Percentiles rank a stretch among this genome's conserved stretches.
Evolutionary conservation across 768 basidiomycete genomes (phyloP).

Genomic region (Xerocomellus chrysenteron): DNA sequence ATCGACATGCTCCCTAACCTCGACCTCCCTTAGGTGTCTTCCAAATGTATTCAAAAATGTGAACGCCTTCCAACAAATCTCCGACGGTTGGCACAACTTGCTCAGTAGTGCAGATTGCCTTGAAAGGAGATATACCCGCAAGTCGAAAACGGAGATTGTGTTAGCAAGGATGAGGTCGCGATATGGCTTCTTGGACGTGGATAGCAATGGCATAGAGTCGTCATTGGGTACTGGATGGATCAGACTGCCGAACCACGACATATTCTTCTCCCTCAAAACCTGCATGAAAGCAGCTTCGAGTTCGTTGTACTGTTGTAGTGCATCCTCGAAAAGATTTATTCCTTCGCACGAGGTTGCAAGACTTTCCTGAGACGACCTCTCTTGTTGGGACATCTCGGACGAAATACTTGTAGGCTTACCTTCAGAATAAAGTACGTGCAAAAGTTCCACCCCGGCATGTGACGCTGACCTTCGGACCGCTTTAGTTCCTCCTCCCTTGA

Average conservation of each 20-base stretch:
- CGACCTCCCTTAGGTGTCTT: constrained; percentile 66
- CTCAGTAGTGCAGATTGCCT: constrained; percentile 79
- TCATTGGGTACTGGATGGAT: constrained; percentile 70
- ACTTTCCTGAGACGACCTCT: constrained; percentile 67
- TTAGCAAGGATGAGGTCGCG: constrained; percentile 87
- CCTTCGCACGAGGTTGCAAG: constrained; percentile 90
- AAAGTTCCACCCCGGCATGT: constrained; percentile 98
- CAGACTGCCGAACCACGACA: constrained; percentile 90
- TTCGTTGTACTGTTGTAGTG: constrained; percentile 85
- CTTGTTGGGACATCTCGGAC: not conserved
- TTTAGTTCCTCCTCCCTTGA: constrained; percentile 89
- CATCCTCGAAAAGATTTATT: constrained; percentile 87
- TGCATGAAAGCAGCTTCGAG: constrained; percentile 82
- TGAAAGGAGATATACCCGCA: constrained; percentile 86
- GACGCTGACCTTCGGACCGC: constrained; percentile 83
- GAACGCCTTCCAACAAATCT: constrained; percentile 68
- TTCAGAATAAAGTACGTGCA: constrained; percentile 96
- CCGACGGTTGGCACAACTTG: constrained; percentile 62
- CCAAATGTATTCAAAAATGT: constrained; percentile 79
- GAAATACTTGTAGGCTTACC: constrained; percentile 44
- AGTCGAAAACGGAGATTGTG: constrained; percentile 90
- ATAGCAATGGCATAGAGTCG: constrained; percentile 80
- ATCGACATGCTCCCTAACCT: constrained; percentile 46
- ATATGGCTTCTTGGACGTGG: constrained; percentile 78
- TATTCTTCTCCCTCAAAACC: constrained; percentile 71